Base-by-base conservation (phyloP, 164 flowering plant genomes). In the Nymphaea colorata region DNA sequence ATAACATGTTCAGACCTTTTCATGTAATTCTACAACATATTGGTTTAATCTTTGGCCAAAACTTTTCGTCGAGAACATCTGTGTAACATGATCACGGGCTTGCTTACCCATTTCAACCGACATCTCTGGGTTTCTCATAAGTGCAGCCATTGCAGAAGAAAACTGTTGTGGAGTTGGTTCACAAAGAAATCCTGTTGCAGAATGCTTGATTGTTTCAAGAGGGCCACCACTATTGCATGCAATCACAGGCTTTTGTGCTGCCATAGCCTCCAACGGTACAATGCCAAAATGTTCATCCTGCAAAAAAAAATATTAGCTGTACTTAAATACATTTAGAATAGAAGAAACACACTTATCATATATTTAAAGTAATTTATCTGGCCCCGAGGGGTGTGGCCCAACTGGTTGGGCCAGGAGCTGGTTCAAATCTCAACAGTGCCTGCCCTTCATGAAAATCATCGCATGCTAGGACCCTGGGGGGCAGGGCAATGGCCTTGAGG, bases 191-290 rank as follows among this genome's bases (percentile, higher is more conserved):
- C 98, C 97, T 2, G 97, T 88, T 41, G 70, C 78, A 5, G 79
- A 96, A 69, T 88, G 68, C 76, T 77, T 91, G 43, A 91, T 66
- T 4, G 97, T 85, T 78, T 94, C 98, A 25, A 88, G 86, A 4
- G 95, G 98, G 6, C 97, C 98, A 41, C 98, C 98, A 66, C 98
- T 94, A 63, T 86, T 90, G 86, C 98, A 94, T 7, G 93, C 95
- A 44, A 94, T 86, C 11, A 94, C 98, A 42, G 98, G 97, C 78
- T 91, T 94, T 68, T 82, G 67, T 43, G 98, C 95, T 62, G 98
- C 97, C 97, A 94, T 94, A 70, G 97, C 95, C 77, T 89, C 98
- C 79, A 94, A 70, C 8, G 98, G 98, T 71, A 94, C 96, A 68
- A 94, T 90, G 60, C 97, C 98, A 62, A 91, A 94, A 73, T 94